Evolutionary conservation across 805 yeast species (phyloP), one percentile per base, ranked within the genome.

Genomic region (Candida sakaeoensis): DNA sequence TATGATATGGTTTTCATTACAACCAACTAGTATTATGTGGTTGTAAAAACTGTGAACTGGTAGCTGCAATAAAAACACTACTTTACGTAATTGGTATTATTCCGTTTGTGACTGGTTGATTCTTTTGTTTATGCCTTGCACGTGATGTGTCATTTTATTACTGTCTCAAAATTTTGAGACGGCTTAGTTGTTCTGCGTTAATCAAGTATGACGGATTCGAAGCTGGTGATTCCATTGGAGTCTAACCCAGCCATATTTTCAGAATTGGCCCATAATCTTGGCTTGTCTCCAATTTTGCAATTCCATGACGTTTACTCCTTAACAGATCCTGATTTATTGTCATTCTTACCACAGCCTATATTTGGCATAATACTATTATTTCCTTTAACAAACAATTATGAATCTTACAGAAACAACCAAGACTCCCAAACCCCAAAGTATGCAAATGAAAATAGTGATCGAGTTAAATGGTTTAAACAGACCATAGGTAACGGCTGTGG

Each of bases 401-500:
- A 86, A 48, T 43, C 51, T 12, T 68, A 76, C 41, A 65, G 82
- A 33, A 37, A 50, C 16, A 45, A 48, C 12, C 73, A 68, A 32
- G 82, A 78, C 41, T 47, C 37, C 6, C 54, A 36, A 7, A 23
- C 13, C n/a, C 18, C 23, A n/a, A 10, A 13, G 13, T 50, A 50
- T 22, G 39, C 52, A 9, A 58, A 60, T 32, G 68, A 67, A 35
- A 41, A 50, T 15, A 47, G 55, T 5, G 63, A 51, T 5, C 52
- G 60, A 8, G 66, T 80, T 12, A 48, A 72, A n/a, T 93, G 98
- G 97, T 78, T 81, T 51, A 79, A 78, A 49, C 99, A 91, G 54
- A 80, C 89, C 1, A 77, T 93, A 13, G 77, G 76, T 46, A 91
- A 91, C 57, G 95, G 95, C 0, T 91, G 99, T 65, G 99, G 99